These are phyloP conservation scores for Pilaira anomala DNA, from an alignment of 192 early-diverging fungal genomes.

Conservation along the genomic window DNA sequence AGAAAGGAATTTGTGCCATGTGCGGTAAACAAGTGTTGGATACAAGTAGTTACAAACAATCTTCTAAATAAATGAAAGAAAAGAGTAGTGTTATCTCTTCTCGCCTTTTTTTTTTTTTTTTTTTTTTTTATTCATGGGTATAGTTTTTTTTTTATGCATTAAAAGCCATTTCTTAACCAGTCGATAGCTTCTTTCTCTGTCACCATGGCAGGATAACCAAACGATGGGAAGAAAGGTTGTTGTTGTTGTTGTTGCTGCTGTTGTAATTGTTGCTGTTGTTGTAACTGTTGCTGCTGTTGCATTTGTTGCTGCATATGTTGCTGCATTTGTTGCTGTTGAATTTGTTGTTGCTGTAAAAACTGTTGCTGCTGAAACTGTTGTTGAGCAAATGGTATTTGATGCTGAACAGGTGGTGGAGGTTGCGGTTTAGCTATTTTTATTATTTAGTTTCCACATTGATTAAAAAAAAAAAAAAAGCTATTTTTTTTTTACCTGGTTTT, in stretches of 20 bases:
- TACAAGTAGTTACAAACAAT: slow-evolving; percentile 55
- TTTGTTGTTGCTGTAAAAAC: not conserved
- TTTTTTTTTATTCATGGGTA: not conserved
- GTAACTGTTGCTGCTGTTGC: not conserved
- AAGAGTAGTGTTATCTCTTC: too few species aligned
- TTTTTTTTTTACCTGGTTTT: not conserved
- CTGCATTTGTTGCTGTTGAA: not conserved
- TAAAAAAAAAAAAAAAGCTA: not conserved
- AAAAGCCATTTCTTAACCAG: slow-evolving; percentile 20
- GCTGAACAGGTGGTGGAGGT: not conserved
- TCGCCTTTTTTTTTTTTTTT: too few species aligned
- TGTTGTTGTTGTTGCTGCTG: not conserved
- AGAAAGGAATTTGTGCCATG: slow-evolving; percentile 60
- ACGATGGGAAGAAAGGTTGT: not conserved
- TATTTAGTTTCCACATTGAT: not conserved
- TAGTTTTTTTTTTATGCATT: not conserved
- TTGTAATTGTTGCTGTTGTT: not conserved
- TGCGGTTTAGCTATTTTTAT: not conserved
- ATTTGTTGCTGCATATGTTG: not conserved
- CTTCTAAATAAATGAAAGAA: slow-evolving; percentile 42
- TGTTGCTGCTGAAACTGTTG: not conserved
- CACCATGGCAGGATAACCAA: slow-evolving; percentile 17
- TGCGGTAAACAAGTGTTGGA: slow-evolving; percentile 59
- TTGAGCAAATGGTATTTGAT: not conserved
- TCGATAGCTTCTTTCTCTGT: slow-evolving; percentile 24